Evolutionary conservation across 202 grass and related monocot genomes (phyloP), one percentile per base, ranked within the genome.

Genomic region (Musa balbisiana): DNA sequence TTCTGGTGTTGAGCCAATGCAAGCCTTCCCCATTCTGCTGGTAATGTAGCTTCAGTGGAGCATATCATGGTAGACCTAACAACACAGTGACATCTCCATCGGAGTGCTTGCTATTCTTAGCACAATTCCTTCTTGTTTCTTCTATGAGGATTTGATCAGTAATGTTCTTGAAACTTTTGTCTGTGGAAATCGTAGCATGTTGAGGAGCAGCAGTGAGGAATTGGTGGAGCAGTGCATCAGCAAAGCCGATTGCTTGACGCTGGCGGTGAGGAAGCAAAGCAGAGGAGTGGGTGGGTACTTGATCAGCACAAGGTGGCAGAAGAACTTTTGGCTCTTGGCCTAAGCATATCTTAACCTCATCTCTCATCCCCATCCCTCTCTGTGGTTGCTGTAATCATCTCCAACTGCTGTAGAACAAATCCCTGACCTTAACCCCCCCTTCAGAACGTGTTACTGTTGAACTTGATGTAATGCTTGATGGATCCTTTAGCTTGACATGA

Each of bases 291-390:
- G 93, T 9, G 93, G 93, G 0, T 97, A 97, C 82, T 86, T 97
- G 52, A 51, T 97, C 82, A 97, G 93, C 81, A 93, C 87, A 49
- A 85, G 88, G 85, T 91, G 93, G 90, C 93, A 93, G 80, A 97
- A 92, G 90, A 84, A 97, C 80, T 97, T 97, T 80, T 97, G 93
- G 93, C 83, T 97, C 50, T 79, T 97, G 68, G 93, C 93, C 9
- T 97, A 78, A 87, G 27, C 33, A 26, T 54, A 43, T 43, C 5
- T 27, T 59, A 74, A 59, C 22, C 25, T 60, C 6, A 19, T 43
- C 27, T 62, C 17, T 60, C 0, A 27, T 20, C 24, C 19, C 50
- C 20, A 24, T 15, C 24, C 20, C 54, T 43, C 20, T 29, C 33
- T 43, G 33, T 43, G 33, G 33, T 43, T 43, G 33, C 33, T 43